Percentiles rank a stretch among this genome's conserved stretches.
Evolutionary conservation across 2,329 filamentous ascomycete species (phyloP).

Genomic region (Penicillium sp.): DNA sequence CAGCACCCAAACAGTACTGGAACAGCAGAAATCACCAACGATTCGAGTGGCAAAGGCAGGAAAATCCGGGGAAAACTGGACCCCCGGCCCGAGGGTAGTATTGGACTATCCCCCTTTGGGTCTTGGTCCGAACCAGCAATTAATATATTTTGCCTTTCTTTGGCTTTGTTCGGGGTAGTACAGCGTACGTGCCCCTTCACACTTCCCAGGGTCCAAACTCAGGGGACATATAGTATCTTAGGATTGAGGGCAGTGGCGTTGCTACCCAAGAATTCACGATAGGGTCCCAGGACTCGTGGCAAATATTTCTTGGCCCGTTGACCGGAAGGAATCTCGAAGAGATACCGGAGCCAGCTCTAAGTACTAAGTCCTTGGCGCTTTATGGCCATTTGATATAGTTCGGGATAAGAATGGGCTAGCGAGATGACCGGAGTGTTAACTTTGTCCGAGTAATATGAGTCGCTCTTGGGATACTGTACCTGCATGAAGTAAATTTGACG

Average conservation of each 20-base stretch:
- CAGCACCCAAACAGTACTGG: neutral
- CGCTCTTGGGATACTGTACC: slow-evolving; percentile 3
- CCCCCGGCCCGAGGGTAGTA: slow-evolving; percentile 8
- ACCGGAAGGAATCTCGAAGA: neutral
- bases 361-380: neutral
- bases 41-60: neutral
- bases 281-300: too few species aligned
- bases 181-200: neutral
- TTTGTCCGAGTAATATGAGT: neutral
- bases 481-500: neutral
- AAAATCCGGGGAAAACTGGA: slow-evolving; percentile 12
- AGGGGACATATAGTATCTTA: neutral
- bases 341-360: neutral
- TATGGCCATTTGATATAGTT: neutral
- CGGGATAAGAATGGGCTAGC: neutral
- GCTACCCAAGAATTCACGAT: neutral
- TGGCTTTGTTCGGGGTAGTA: neutral
- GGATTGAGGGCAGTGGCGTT: neutral
- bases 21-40: neutral
- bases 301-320: too few species aligned
- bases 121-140: slow-evolving; percentile 4
- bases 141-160: neutral
- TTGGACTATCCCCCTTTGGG: slow-evolving; percentile 4
- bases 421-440: neutral
- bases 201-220: neutral